These are phyloP conservation scores for Rubia yunnanensis DNA, from an alignment of 257 asterid genomes.

Conservation along the genomic window DNA sequence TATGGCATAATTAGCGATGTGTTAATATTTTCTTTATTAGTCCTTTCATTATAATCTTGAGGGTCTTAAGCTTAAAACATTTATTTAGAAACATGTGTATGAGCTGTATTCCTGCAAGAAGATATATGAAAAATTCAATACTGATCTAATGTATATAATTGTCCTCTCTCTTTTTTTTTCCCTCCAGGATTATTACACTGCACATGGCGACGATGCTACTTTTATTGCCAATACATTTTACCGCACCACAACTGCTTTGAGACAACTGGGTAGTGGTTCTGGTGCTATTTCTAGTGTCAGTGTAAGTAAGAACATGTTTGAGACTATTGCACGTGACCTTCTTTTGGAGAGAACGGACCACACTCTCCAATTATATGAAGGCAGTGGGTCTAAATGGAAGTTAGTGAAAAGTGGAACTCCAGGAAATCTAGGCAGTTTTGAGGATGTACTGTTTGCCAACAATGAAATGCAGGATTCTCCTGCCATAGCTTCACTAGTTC, in stretches of 20 bases:
- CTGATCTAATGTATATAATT: neutral
- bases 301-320: conserved; percentile 86
- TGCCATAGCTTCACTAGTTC: conserved; percentile 53
- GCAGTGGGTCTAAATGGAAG: conserved; percentile 82
- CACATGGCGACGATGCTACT: conserved; percentile 85
- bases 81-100: neutral
- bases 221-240: conserved; percentile 85
- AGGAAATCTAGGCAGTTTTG: conserved; percentile 84
- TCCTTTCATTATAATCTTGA: neutral
- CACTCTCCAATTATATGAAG: conserved; percentile 78
- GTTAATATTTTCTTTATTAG: neutral
- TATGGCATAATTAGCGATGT: neutral
- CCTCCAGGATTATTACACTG: conserved; percentile 73
- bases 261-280: conserved; percentile 77
- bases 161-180: neutral
- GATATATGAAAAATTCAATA: no score
- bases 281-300: conserved; percentile 80
- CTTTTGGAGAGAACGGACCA: conserved; percentile 91
- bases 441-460: conserved; percentile 84
- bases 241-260: conserved; percentile 88
- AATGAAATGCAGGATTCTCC: conserved; percentile 97
- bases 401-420: conserved; percentile 80
- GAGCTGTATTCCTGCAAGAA: neutral
- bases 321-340: conserved; percentile 67
- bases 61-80: neutral